Percentiles rank a stretch among this genome's conserved stretches.
phyloP scores from a whole-genome alignment of 257 asterid genomes.

The Scutellaria minor region DNA sequence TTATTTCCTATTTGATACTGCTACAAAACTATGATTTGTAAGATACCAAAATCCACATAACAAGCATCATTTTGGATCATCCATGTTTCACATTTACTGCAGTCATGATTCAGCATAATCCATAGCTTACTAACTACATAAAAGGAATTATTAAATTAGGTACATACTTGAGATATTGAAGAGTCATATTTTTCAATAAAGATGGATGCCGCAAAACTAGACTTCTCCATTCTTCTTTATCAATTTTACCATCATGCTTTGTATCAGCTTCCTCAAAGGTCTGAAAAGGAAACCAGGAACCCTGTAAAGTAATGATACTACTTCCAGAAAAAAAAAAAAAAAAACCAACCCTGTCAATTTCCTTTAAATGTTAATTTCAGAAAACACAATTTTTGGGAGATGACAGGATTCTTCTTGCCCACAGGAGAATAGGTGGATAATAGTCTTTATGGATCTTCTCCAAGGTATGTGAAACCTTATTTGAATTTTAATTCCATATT shows the following conservation, averaged over 20 bases:
- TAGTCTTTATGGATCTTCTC: no score
- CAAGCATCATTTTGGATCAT: slow-evolving; percentile 9
- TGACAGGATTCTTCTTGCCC: neutral
- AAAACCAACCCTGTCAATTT: neutral
- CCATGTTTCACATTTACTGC: neutral
- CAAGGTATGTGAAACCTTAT: no score
- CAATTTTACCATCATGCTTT: slow-evolving; percentile 93
- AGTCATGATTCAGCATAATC: neutral
- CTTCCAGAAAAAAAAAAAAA: neutral
- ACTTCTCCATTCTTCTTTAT: slow-evolving; percentile 94
- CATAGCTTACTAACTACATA: neutral
- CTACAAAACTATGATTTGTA: neutral
- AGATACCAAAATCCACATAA: slow-evolving; percentile 20
- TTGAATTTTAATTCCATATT: no score
- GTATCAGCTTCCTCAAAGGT: slow-evolving; percentile 98
- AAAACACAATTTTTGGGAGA: no score
- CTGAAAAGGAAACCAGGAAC: slow-evolving; percentile 46
- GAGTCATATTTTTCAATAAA: slow-evolving; percentile 91
- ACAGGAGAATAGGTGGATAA: no score
- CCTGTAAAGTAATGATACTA: slow-evolving; percentile 9
- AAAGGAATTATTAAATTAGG: neutral
- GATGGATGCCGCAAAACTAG: slow-evolving; percentile 93
- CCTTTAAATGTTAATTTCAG: neutral
- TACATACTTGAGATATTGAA: slow-evolving; percentile 90
- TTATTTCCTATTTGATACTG: neutral